Conservation (phyloP, 768 basidiomycete species). For the Lanmaoa pseudosensibilis region DNA sequence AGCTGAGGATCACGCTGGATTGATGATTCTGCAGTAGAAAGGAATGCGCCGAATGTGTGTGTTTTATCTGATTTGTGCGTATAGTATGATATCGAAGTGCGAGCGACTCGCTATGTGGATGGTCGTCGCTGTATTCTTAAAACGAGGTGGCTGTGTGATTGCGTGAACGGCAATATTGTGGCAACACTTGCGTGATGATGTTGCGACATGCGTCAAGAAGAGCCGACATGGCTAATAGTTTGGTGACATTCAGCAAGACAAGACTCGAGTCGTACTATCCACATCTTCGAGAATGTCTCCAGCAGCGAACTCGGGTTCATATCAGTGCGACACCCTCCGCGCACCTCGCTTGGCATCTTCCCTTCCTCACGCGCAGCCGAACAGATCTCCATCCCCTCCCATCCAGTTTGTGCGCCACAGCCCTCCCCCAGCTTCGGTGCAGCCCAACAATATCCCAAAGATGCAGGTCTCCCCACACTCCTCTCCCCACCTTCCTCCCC, state of each 20-base stretch:
- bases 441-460: background rate
- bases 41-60: slow-evolving; percentile 19
- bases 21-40: slow-evolving; percentile 44
- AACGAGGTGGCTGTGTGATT: slow-evolving; percentile 21
- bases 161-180: slow-evolving; percentile 9
- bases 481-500: slow-evolving; percentile 34
- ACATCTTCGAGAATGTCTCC: slow-evolving; percentile 17
- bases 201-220: slow-evolving; percentile 25
- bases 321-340: slow-evolving; percentile 74
- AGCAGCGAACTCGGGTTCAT: slow-evolving; percentile 25
- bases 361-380: background rate
- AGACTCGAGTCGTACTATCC: no score
- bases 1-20: slow-evolving; percentile 92
- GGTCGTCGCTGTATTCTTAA: slow-evolving; percentile 33
- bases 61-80: slow-evolving; percentile 35
- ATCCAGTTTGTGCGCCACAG: slow-evolving; percentile 18
- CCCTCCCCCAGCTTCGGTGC: background rate
- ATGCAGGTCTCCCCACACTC: slow-evolving; percentile 3
- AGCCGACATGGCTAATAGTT: background rate
- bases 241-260: no score
- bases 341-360: slow-evolving; percentile 51
- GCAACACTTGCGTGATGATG: slow-evolving; percentile 34
- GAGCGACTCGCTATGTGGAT: slow-evolving; percentile 24
- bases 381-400: slow-evolving; percentile 5
- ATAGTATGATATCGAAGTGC: slow-evolving; percentile 38